Evolutionary conservation across 306 rosid species (phyloP).

Genomic region (Acacia confusa): DNA sequence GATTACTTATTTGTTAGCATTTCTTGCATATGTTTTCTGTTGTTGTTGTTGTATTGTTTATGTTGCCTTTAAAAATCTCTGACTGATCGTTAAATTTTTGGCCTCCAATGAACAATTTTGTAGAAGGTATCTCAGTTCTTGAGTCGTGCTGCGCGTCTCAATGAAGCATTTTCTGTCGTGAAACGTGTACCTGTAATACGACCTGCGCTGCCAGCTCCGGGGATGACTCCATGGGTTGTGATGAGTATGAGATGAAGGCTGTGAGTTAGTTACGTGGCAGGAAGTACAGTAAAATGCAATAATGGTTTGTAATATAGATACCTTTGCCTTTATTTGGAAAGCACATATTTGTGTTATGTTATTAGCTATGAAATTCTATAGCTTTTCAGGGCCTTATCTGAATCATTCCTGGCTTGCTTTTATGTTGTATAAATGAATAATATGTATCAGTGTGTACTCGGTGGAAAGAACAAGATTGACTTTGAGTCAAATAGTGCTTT

Average conservation of each 20-base stretch:
- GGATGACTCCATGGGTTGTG: conserved; percentile 79
- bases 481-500: neutral
- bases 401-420: conserved; percentile 20
- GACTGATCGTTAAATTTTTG: neutral
- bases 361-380: conserved; percentile 29
- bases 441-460: neutral
- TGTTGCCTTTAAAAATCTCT: conserved; percentile 8
- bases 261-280: conserved; percentile 22
- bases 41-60: neutral
- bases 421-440: conserved; percentile 8
- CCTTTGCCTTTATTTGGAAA: conserved; percentile 21
- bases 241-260: conserved; percentile 75
- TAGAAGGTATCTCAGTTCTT: conserved; percentile 88
- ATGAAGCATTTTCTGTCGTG: conserved; percentile 95
- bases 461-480: neutral
- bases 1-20: neutral
- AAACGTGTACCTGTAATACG: conserved; percentile 84
- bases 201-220: conserved; percentile 80
- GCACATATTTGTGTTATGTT: conserved; percentile 29
- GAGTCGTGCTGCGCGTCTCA: conserved; percentile 84
- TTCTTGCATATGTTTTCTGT: neutral
- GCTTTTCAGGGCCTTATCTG: conserved; percentile 36
- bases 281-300: conserved; percentile 38
- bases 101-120: conserved; percentile 22
- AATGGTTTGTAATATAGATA: conserved; percentile 33